phyloP scores from a whole-genome alignment of 1,284 basidiomycete species.

The Ustilago crameri region DNA sequence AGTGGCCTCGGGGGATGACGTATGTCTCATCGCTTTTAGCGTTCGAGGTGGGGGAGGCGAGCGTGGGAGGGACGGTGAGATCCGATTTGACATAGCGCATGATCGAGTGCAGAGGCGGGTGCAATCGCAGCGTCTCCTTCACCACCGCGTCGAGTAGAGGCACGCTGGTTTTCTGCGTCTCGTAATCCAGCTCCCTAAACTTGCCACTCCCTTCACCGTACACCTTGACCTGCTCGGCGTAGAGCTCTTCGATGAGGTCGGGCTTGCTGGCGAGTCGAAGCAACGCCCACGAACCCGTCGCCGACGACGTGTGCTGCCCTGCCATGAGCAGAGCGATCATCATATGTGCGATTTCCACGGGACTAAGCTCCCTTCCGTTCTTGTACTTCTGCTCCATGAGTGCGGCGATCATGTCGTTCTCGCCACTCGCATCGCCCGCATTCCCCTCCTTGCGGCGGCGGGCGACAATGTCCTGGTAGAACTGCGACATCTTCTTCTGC shows the following conservation, averaged over 20 bases:
- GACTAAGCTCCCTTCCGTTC: constrained; percentile 80
- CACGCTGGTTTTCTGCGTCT: constrained; percentile 80
- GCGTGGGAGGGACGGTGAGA: constrained; percentile 82
- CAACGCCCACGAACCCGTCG: constrained; percentile 88
- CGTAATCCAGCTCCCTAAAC: constrained; percentile 84
- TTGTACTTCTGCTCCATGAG: constrained; percentile 88
- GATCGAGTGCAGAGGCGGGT: constrained; percentile 69
- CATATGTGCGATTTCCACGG: constrained; percentile 95
- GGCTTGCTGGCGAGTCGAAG: constrained; percentile 85
- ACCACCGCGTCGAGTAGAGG: constrained; percentile 89
- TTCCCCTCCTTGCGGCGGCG: constrained; percentile 74
- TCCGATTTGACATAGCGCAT: constrained; percentile 87
- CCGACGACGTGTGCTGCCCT: constrained; percentile 96
- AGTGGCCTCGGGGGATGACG: constrained; percentile 90
- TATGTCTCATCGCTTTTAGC: constrained; percentile 71
- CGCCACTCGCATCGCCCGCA: constrained; percentile 60
- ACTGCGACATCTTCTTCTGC: constrained; percentile 91
- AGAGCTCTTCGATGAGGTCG: constrained; percentile 75
- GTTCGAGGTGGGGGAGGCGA: constrained; percentile 69
- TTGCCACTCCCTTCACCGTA: constrained; percentile 77
- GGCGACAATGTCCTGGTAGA: constrained; percentile 88
- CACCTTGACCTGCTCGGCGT: constrained; percentile 85
- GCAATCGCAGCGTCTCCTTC: constrained; percentile 84
- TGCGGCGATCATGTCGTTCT: constrained; percentile 92
- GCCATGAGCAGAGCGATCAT: constrained; percentile 78